Evolutionary conservation across 495 filamentous ascomycete species (phyloP), one percentile per base, ranked within the genome.

Genomic region (Letharia lupina): DNA sequence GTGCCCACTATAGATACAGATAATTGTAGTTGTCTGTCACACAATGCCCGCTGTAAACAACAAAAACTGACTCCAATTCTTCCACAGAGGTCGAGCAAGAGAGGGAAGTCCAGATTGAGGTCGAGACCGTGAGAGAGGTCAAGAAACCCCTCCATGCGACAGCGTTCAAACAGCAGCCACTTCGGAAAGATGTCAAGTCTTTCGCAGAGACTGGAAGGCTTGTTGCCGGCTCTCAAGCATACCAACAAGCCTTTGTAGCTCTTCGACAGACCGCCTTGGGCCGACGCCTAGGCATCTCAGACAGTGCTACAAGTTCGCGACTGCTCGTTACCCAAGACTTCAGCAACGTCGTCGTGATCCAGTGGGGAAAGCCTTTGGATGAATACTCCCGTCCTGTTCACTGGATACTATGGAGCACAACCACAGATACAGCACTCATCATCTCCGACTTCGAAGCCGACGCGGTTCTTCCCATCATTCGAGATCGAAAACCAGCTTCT

Each of bases 361-460:
- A 64, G 35, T 23, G 11, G 20, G 48, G 50, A 16, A 41, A 37
- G 10, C 67, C 67, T 0, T 31, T 42, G 33, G 61, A 71, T 39
- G 62, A 69, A 18, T 69, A 69, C 37, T 54, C 56, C 8, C 79
- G 82, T 3, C 75, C 75, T 0, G 79, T 82, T 3, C 76, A 82
- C 20, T 85, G 79, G 81, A 68, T 84, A n/a, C 70, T 85, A 0
- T 80, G 73, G 72, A 79, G 73, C 65, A 20, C 47, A 4, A 2
- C 39, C 1, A 72, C 69, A 0, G 65, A 76, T 15, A 78, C 74
- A 0, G 83, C 78, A 0, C 58, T 87, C 0, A 72, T 86, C 6
- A 65, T 87, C 2, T 83, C 79, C 41, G 79, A 81, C 6, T 80
- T 86, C 60, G 85, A 87, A 68, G 84, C 80, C 1, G 80, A 86